Base-by-base conservation (phyloP, 306 rosid species). In the Quercus suber region DNA sequence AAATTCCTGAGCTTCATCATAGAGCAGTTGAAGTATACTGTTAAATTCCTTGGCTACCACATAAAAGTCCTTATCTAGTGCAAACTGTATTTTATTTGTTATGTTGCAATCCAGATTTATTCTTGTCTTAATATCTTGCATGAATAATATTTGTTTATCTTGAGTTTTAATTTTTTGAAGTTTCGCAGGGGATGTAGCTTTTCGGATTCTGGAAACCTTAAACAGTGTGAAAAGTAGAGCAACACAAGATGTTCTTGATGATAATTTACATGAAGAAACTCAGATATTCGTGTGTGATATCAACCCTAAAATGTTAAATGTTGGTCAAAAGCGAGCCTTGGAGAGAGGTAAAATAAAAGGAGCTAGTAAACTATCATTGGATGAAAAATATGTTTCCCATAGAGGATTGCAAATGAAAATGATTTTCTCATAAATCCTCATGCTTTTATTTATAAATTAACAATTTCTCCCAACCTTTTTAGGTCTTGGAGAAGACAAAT, bases 181-280 rank as follows among this genome's bases (percentile, higher is more conserved):
- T 41, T 41, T 79, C 83, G 73, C 90, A 96, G 99, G 99, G 78
- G 99, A 96, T 86, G 96, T 95, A 84, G 96, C 99, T 87, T 95
- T 95, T 80, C 89, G 98, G 85, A 93, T 96, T 83, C 76, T 91
- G 73, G 98, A 93, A 65, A 75, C 78, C 69, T 81, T 91, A 82
- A 88, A 90, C 88, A 82, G 80, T 76, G 82, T 87, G 82, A 96
- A 82, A 88, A 88, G 82, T 52, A 93, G 94, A 90, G 92, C 89
- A 73, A 59, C 79, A 80, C 86, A 69, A 76, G 76, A 82, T 80
- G 85, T 78, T 78, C 83, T 69, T 74, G 86, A 91, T 74, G 93
- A 82, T 79, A 89, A 82, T 65, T 80, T 88, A 71, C 88, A 80
- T 63, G 94, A 88, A 78, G 89, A 87, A 83, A 93, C 98, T 88